Evolutionary conservation across 2,329 filamentous ascomycete species (phyloP).

Genomic region (Penicillium sp.): DNA sequence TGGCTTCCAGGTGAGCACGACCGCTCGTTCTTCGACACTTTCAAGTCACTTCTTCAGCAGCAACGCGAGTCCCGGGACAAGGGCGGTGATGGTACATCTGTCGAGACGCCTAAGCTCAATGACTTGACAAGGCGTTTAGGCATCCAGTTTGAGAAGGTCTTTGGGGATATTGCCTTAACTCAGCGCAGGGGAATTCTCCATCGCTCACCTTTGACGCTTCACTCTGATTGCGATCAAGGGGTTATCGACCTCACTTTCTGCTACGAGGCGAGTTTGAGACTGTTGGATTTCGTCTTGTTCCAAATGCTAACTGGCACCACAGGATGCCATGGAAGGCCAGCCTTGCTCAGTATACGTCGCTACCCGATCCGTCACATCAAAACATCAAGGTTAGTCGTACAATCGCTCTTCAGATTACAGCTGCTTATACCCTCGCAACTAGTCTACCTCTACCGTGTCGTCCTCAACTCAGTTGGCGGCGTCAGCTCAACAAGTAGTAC

Average conservation of each 20-base stretch:
- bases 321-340: constrained; percentile 28
- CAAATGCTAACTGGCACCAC: constrained; percentile 4
- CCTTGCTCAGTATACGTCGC: constrained; percentile 38
- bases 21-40: constrained; percentile 47
- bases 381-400: constrained; percentile 32
- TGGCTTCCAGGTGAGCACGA: constrained; percentile 42
- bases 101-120: constrained; percentile 60
- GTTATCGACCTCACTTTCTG: constrained; percentile 61
- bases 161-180: constrained; percentile 67
- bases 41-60: constrained; percentile 52
- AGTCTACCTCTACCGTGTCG: constrained; percentile 61
- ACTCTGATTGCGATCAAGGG: constrained; percentile 39
- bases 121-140: constrained; percentile 62
- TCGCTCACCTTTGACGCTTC: constrained; percentile 54
- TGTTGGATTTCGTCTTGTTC: neutral
- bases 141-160: constrained; percentile 60
- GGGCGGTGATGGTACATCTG: constrained; percentile 48
- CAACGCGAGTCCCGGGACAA: constrained; percentile 52
- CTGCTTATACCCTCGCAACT: constrained; percentile 12
- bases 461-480: constrained; percentile 57
- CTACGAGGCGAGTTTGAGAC: constrained; percentile 41
- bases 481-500: constrained; percentile 52
- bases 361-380: constrained; percentile 34
- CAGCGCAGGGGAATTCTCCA: constrained; percentile 69
- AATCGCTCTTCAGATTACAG: neutral